A percentile compares a stretch with the other conserved stretches of the same genome.
phyloP scores from a whole-genome alignment of 2,329 filamentous ascomycete genomes.

The Fusarium subglutinans region DNA sequence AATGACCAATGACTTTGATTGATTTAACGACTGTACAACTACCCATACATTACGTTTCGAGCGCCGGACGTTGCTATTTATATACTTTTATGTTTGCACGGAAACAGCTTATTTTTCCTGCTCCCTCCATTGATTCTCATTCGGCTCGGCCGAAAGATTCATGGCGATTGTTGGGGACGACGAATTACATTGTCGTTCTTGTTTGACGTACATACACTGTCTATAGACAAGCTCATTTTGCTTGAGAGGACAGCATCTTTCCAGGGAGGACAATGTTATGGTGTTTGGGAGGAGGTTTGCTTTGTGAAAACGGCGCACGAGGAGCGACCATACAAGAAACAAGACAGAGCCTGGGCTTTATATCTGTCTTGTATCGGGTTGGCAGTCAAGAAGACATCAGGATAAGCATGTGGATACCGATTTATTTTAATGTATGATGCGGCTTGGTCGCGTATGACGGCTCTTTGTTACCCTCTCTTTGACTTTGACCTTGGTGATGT shows the following conservation, averaged over 20 bases:
- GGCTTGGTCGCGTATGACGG: slow-evolving; percentile 28
- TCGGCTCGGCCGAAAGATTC: slow-evolving; percentile 38
- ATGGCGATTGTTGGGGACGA: slow-evolving; percentile 30
- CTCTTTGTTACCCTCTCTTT: slow-evolving; percentile 5
- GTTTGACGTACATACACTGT: slow-evolving; percentile 32
- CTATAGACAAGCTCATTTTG: slow-evolving; percentile 7
- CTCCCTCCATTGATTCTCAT: slow-evolving; percentile 14
- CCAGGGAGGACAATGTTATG: slow-evolving; percentile 11
- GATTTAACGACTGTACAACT: slow-evolving; percentile 43
- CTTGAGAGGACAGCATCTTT: slow-evolving; percentile 14
- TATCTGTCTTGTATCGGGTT: slow-evolving; percentile 9
- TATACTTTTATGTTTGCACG: slow-evolving; percentile 37
- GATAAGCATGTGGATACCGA: slow-evolving; percentile 38
- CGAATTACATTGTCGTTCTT: slow-evolving; percentile 12
- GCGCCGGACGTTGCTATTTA: slow-evolving; percentile 47
- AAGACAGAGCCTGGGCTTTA: not conserved
- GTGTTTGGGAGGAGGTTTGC: slow-evolving; percentile 26
- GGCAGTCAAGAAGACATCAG: slow-evolving; percentile 3
- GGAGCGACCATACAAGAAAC: slow-evolving; percentile 4
- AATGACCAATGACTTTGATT: slow-evolving; percentile 41
- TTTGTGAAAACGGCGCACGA: slow-evolving; percentile 23
- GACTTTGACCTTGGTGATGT: not conserved
- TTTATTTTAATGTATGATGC: slow-evolving; percentile 43
- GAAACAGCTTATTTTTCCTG: slow-evolving; percentile 18
- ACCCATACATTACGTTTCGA: slow-evolving; percentile 39